Conservation (phyloP, 768 basidiomycete species). For the Termitomyces sp. region DNA sequence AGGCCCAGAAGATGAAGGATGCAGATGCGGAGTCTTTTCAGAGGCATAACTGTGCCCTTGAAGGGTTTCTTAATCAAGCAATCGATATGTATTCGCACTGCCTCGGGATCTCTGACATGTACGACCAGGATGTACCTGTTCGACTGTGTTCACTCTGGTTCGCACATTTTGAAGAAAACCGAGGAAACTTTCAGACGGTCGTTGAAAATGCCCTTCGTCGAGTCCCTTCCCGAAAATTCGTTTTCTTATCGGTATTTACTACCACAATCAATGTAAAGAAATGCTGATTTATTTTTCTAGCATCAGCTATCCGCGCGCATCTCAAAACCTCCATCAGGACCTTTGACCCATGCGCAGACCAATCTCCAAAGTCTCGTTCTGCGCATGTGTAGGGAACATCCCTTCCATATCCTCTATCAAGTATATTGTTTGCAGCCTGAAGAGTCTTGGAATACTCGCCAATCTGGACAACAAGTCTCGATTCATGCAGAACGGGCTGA, state of each 20-base stretch:
- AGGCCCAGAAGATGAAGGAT: slow-evolving; percentile 28
- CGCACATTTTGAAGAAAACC: slow-evolving; percentile 65
- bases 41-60: slow-evolving; percentile 49
- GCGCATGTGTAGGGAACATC: slow-evolving; percentile 83
- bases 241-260: slow-evolving; percentile 66
- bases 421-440: slow-evolving; percentile 65
- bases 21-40: slow-evolving; percentile 44
- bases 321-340: slow-evolving; percentile 32
- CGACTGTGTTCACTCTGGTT: slow-evolving; percentile 92
- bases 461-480: slow-evolving; percentile 37
- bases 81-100: slow-evolving; percentile 83
- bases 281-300: slow-evolving; percentile 17
- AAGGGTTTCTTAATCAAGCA: slow-evolving; percentile 66
- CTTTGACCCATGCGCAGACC: slow-evolving; percentile 32
- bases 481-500: slow-evolving; percentile 53
- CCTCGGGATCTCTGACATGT: slow-evolving; percentile 60
- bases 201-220: slow-evolving; percentile 42
- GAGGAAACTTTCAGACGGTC: slow-evolving; percentile 33
- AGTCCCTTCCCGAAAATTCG: slow-evolving; percentile 83
- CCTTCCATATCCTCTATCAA: slow-evolving; percentile 91
- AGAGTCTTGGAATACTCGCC: slow-evolving; percentile 27
- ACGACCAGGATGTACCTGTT: slow-evolving; percentile 74
- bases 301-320: slow-evolving; percentile 94
- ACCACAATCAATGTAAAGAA: background rate
- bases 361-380: slow-evolving; percentile 61